A percentile compares a stretch with the other conserved stretches of the same genome.
Conservation (phyloP, 2,329 filamentous ascomycete species). For the Colletotrichum acutatum region DNA sequence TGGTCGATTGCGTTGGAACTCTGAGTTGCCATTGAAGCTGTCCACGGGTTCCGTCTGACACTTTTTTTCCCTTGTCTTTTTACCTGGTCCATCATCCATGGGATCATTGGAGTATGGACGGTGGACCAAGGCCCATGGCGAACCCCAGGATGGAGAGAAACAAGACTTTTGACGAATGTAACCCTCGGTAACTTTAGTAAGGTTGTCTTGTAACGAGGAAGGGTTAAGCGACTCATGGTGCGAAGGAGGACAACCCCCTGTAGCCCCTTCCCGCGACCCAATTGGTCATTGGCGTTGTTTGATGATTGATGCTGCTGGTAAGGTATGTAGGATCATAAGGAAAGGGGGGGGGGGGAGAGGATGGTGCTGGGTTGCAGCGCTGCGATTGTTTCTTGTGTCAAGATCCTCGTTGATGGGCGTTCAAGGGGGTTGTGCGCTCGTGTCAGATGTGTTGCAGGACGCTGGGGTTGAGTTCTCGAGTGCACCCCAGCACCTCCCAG, state of each 20-base stretch:
- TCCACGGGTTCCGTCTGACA: background rate
- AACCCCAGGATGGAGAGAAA: background rate
- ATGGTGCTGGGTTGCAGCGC: background rate
- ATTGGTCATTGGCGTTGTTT: conserved; percentile 20
- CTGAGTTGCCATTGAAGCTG: background rate
- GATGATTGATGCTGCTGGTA: background rate
- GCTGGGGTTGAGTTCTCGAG: background rate
- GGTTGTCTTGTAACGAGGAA: conserved; percentile 16
- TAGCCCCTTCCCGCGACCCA: background rate
- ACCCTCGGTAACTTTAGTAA: background rate
- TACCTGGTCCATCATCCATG: background rate
- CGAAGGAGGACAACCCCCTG: background rate
- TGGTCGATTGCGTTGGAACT: background rate
- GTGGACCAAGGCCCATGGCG: background rate
- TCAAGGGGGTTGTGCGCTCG: conserved; percentile 22
- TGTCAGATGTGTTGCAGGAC: conserved; percentile 37
- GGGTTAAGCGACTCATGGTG: conserved; percentile 20
- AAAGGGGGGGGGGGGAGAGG: background rate
- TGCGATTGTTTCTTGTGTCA: conserved; percentile 28
- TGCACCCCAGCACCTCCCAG: no score
- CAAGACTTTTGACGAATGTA: background rate
- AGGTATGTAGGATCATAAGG: background rate
- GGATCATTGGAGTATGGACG: no score
- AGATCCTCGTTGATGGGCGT: conserved; percentile 20
- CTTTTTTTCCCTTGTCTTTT: background rate